These are phyloP conservation scores for Novymonas esmeraldas DNA, from an alignment of 208 protist species.

Conservation along the genomic window DNA sequence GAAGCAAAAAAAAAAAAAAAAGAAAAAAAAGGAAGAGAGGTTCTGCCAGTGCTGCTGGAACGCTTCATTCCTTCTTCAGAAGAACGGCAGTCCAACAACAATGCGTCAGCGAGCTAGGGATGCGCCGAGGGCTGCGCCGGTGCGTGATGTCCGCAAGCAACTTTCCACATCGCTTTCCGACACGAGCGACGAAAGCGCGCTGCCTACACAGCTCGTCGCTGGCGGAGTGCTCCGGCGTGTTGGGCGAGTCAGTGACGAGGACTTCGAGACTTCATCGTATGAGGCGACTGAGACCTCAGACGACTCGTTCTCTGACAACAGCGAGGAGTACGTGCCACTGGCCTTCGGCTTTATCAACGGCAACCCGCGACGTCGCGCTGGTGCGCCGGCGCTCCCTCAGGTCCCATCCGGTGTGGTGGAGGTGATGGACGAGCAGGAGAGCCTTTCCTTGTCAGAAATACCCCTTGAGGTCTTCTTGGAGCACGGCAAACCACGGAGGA, in stretches of 20 bases:
- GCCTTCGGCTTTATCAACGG: conserved; percentile 52
- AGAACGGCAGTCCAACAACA: neutral
- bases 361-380: conserved; percentile 26
- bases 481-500: conserved; percentile 8
- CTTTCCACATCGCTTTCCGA: conserved; percentile 18
- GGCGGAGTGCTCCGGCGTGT: conserved; percentile 13
- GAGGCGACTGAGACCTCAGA: conserved; percentile 30
- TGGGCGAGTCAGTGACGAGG: conserved; percentile 29
- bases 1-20: too few species aligned
- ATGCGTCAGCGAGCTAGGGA: neutral
- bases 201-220: conserved; percentile 19
- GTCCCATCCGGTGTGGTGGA: conserved; percentile 23
- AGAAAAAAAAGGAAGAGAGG: too few species aligned
- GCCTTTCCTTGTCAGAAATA: conserved; percentile 17
- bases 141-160: neutral
- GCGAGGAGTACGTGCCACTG: conserved; percentile 61
- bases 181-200: conserved; percentile 13
- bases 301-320: conserved; percentile 52
- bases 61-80: too few species aligned
- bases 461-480: conserved; percentile 26
- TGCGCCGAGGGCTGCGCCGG: neutral
- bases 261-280: conserved; percentile 33
- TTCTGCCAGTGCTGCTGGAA: too few species aligned
- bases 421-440: conserved; percentile 14
- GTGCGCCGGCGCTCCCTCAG: conserved; percentile 17